Evolutionary conservation across 1,139 yeast species (phyloP).

Genomic region (Wickerhamomyces sp.): DNA sequence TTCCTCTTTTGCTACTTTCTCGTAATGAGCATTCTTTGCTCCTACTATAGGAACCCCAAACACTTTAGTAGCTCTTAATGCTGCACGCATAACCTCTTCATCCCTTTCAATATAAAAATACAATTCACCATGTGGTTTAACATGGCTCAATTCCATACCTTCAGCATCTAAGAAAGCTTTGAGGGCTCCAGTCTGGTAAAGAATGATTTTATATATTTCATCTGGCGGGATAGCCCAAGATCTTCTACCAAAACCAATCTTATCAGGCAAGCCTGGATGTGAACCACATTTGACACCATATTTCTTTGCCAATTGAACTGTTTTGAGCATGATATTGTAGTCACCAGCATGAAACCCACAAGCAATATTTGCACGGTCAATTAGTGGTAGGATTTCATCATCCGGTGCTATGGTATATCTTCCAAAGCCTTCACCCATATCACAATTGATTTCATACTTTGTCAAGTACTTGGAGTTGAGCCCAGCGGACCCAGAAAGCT

Average conservation of each 20-base stretch:
- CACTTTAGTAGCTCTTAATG: conserved; percentile 32
- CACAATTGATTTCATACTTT: conserved; percentile 30
- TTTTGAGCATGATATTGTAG: conserved; percentile 30
- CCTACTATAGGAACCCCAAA: conserved; percentile 33
- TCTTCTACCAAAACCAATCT: conserved; percentile 36
- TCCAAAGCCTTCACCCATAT: conserved; percentile 39
- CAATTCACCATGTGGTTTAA: conserved; percentile 37
- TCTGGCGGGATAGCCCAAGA: conserved; percentile 32
- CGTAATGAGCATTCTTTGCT: conserved; percentile 27
- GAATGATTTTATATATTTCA: conserved; percentile 32
- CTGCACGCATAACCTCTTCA: conserved; percentile 33
- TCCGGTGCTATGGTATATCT: conserved; percentile 37
- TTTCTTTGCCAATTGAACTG: conserved; percentile 32
- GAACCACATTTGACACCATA: conserved; percentile 33
- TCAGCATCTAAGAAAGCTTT: conserved; percentile 35
- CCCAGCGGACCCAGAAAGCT: conserved; percentile 3
- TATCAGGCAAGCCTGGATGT: conserved; percentile 37
- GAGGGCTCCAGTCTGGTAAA: conserved; percentile 38
- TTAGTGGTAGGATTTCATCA: conserved; percentile 35
- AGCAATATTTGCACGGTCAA: conserved; percentile 37
- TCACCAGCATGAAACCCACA: conserved; percentile 41
- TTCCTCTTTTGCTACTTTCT: conserved; percentile 26
- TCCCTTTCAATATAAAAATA: conserved; percentile 34
- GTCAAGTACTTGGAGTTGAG: conserved; percentile 1
- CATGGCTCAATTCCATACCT: conserved; percentile 30